phyloP scores from a whole-genome alignment of 768 basidiomycete species.

The Hirschioporus abietinus region DNA sequence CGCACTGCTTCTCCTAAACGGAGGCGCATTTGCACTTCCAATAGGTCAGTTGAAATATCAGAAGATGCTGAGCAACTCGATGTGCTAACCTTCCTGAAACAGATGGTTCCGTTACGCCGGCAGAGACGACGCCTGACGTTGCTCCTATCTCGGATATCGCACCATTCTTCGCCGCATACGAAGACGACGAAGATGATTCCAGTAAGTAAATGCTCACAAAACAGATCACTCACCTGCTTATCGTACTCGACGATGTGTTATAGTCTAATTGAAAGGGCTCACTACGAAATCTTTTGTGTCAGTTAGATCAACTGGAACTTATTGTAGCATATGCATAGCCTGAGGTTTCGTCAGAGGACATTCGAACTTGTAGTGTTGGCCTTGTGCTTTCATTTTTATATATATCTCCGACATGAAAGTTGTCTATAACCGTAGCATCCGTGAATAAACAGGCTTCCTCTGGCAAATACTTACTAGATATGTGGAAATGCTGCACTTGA shows the following conservation, averaged over 20 bases:
- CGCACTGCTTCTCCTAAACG: background rate
- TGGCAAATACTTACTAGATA: no score
- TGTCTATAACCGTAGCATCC: no score
- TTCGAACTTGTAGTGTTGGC: no score
- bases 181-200: background rate
- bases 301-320: no score
- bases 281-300: no score
- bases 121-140: background rate
- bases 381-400: no score
- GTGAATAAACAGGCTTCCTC: no score
- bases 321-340: no score
- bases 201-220: background rate
- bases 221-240: background rate
- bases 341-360: no score
- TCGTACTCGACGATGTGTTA: background rate
- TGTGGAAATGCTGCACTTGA: no score
- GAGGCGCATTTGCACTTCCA: background rate
- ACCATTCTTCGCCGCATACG: background rate
- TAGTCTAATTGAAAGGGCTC: no score
- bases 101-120: background rate
- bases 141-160: background rate
- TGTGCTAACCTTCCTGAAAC: background rate
- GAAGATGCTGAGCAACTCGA: background rate
- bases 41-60: background rate
- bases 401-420: no score